phyloP scores from a whole-genome alignment of 2,329 filamentous ascomycete species.

The Aspergillus brunneoviolaceus region DNA sequence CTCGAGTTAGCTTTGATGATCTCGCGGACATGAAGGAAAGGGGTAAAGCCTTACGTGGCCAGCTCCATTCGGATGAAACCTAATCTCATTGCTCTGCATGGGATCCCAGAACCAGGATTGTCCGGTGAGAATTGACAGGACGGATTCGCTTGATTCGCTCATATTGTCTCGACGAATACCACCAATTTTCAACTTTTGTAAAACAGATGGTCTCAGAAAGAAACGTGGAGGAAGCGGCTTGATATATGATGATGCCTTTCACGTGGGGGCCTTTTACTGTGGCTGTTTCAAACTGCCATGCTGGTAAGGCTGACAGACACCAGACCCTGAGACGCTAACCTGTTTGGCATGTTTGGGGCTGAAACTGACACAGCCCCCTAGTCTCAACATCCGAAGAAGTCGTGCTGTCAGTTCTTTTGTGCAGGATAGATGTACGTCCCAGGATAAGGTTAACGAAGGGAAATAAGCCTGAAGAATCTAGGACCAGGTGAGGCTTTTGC shows the following conservation, averaged over 20 bases:
- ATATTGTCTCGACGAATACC: neutral
- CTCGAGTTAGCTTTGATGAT: neutral
- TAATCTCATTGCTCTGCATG: neutral
- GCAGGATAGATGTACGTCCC: neutral
- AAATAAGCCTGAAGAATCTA: too few relatives aligned
- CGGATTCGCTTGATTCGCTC: neutral
- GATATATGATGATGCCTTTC: too few relatives aligned
- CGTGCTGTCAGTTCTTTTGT: neutral
- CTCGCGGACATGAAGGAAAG: too few relatives aligned
- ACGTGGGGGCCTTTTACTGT: neutral
- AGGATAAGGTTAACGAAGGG: too few relatives aligned
- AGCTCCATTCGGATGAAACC: neutral
- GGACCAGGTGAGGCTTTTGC: too few relatives aligned
- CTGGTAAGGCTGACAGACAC: neutral
- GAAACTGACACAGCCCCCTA: neutral
- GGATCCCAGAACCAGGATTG: slow-evolving; percentile 1
- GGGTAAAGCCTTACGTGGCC: neutral
- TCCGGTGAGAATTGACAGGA: neutral
- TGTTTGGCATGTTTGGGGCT: neutral
- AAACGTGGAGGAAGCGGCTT: too few relatives aligned
- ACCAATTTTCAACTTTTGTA: neutral
- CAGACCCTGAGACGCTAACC: neutral
- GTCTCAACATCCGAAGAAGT: neutral
- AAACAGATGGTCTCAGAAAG: neutral
- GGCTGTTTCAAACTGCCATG: neutral